Base-by-base conservation (phyloP, 768 basidiomycete genomes). In the Naematelia aurantialba region DNA sequence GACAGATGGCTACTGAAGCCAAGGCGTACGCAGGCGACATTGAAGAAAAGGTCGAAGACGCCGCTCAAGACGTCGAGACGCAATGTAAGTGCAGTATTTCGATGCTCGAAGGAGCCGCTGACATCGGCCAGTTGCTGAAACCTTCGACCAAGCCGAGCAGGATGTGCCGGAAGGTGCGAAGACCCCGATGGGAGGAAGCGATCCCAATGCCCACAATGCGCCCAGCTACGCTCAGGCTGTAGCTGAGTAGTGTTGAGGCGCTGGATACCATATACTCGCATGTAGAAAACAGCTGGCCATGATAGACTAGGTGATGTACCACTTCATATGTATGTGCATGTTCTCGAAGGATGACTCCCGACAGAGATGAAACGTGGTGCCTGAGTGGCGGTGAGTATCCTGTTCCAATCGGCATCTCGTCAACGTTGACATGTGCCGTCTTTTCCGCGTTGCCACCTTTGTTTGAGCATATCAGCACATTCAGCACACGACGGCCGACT, bases 161-260 rank as follows among this genome's bases (percentile, higher is more conserved):
- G 46, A 47, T 47, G 46, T 47, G 19, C 46, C 46, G 19, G 46
- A 47, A 25, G 46, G 46, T 19, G 46, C 65, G 24, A 54, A 50
- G 45, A 64, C 63, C 27, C 56, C 66, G 21, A 42, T 65, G n/a
- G 69, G 66, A 22, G 69, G 69, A 14, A 61, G 63, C 53, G 66
- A 68, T 52, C 67, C 70, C 17, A 57, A 31, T 21, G 70, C 70
- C n/a, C 34, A 55, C 25, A 55, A 61, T 29, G 67, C 70, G 5
- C 63, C 65, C 12, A 61, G 59, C 45, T 72, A 66, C 45, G 70
- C 70, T n/a, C 30, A 30, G 4, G 61, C 55, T 5, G 61, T 52
- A 11, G 19, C 11, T 8, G 46, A 47, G 17, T 39, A 39, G 34
- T 27, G 59, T 22, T 12, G 59, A 52, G 3, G 51, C 58, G n/a